These are phyloP conservation scores for Dothistroma septosporum DNA, from an alignment of 2,329 filamentous ascomycete species.

Conservation along the genomic window DNA sequence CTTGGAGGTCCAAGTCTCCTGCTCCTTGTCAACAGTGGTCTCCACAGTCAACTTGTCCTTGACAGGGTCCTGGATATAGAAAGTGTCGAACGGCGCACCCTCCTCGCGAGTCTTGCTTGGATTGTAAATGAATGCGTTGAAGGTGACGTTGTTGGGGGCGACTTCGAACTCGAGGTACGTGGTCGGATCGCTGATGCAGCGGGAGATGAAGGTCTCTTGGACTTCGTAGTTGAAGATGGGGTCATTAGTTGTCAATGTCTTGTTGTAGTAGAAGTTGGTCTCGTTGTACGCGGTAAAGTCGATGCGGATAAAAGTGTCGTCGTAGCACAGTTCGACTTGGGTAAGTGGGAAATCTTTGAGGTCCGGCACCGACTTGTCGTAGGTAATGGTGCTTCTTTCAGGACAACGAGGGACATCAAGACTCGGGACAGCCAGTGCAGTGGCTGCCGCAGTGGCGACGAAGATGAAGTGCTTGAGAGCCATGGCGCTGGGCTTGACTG, in stretches of 20 bases:
- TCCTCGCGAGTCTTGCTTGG: constrained; percentile 6
- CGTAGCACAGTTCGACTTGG: constrained; percentile 17
- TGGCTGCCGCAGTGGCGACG: neutral
- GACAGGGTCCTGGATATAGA: constrained; percentile 6
- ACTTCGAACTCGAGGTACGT: constrained; percentile 19
- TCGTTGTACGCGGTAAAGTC: constrained; percentile 15
- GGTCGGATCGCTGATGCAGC: constrained; percentile 7
- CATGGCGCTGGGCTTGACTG: neutral
- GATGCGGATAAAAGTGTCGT: constrained; percentile 4
- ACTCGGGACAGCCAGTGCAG: constrained; percentile 7
- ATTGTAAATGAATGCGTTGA: constrained; percentile 19
- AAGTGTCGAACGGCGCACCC: constrained; percentile 11
- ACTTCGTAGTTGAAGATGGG: constrained; percentile 18
- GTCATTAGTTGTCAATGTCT: constrained; percentile 10
- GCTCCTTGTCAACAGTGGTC: constrained; percentile 6
- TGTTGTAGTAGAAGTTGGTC: constrained; percentile 18
- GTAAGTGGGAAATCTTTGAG: constrained; percentile 10
- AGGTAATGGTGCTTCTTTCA: constrained; percentile 11
- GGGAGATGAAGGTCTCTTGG: constrained; percentile 17
- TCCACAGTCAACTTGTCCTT: constrained; percentile 7
- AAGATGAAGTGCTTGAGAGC: neutral
- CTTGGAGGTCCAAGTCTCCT: constrained; percentile 8
- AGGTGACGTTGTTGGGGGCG: constrained; percentile 17
- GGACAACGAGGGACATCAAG: constrained; percentile 16
- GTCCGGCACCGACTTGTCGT: constrained; percentile 11